Percentiles rank a stretch among this genome's conserved stretches.
These are phyloP conservation scores for Colletotrichum sp. DNA, from an alignment of 2,329 filamentous ascomycete genomes.

Conservation along the genomic window DNA sequence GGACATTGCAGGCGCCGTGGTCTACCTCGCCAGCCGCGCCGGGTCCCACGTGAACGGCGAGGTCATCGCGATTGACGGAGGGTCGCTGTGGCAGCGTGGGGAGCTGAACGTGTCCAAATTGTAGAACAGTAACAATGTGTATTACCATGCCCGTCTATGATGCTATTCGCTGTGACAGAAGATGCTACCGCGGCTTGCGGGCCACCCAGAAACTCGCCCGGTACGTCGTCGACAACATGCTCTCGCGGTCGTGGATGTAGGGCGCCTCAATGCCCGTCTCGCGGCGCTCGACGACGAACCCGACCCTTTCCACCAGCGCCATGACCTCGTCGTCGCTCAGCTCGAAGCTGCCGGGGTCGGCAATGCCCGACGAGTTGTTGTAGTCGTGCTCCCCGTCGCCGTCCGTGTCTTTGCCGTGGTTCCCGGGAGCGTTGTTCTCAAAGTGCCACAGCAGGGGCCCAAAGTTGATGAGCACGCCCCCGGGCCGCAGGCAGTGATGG, in stretches of 20 bases:
- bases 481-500: conserved; percentile 73
- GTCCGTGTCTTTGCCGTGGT: conserved; percentile 57
- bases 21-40: conserved; percentile 73
- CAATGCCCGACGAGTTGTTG: conserved; percentile 70
- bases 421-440: conserved; percentile 72
- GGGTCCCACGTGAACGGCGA: conserved; percentile 75
- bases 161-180: background rate
- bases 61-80: conserved; percentile 73
- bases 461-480: conserved; percentile 86
- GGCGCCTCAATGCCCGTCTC: conserved; percentile 70
- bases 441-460: conserved; percentile 97
- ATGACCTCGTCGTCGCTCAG: conserved; percentile 89
- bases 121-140: conserved; percentile 28
- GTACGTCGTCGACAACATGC: conserved; percentile 88
- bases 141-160: background rate
- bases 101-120: conserved; percentile 50
- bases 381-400: conserved; percentile 55
- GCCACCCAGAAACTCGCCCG: conserved; percentile 85
- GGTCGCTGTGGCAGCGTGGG: conserved; percentile 57
- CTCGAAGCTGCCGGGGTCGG: conserved; percentile 89
- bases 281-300: conserved; percentile 74
- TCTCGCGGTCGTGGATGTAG: conserved; percentile 85
- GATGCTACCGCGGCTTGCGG: conserved; percentile 59
- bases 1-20: conserved; percentile 79
- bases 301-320: conserved; percentile 72